These are phyloP conservation scores for Marasmius tenuissimus DNA, from an alignment of 1,284 basidiomycete genomes.

Conservation along the genomic window DNA sequence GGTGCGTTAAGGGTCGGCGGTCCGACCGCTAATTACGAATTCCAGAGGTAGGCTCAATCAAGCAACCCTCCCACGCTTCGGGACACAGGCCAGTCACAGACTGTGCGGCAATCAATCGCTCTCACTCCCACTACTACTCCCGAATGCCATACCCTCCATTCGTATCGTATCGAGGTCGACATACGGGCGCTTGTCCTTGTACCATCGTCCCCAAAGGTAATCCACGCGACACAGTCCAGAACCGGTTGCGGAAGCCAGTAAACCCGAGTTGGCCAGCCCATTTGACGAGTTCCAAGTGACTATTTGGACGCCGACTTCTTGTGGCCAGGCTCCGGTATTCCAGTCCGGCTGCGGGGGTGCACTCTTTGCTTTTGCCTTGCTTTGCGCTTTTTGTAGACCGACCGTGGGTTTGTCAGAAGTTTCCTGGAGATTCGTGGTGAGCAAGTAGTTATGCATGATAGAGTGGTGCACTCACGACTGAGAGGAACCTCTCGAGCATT, in stretches of 20 bases:
- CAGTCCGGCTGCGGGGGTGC: constrained; percentile 23
- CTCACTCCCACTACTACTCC: background rate
- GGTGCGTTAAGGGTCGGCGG: background rate
- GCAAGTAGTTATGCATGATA: background rate
- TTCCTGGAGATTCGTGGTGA: constrained; percentile 41
- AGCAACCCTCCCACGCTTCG: too few species aligned
- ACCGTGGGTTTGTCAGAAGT: constrained; percentile 52
- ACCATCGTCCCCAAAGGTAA: constrained; percentile 67
- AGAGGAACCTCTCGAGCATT: constrained; percentile 83
- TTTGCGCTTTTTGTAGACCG: constrained; percentile 30
- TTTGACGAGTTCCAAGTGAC: constrained; percentile 79
- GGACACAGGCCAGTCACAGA: too few species aligned
- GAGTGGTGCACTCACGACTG: constrained; percentile 50
- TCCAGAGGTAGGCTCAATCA: too few species aligned
- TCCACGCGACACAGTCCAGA: constrained; percentile 88
- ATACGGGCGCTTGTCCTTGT: constrained; percentile 63
- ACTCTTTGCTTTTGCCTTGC: constrained; percentile 27
- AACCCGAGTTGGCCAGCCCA: constrained; percentile 62
- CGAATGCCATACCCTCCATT: constrained; percentile 3
- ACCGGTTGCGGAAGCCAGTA: constrained; percentile 78
- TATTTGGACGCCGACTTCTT: constrained; percentile 72
- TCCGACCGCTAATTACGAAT: background rate
- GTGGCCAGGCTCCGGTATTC: constrained; percentile 65
- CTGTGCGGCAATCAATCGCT: background rate
- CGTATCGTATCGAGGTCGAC: constrained; percentile 36